These are phyloP conservation scores for Paecilomyces fulvus DNA, from an alignment of 2,329 filamentous ascomycete genomes.

Conservation along the genomic window DNA sequence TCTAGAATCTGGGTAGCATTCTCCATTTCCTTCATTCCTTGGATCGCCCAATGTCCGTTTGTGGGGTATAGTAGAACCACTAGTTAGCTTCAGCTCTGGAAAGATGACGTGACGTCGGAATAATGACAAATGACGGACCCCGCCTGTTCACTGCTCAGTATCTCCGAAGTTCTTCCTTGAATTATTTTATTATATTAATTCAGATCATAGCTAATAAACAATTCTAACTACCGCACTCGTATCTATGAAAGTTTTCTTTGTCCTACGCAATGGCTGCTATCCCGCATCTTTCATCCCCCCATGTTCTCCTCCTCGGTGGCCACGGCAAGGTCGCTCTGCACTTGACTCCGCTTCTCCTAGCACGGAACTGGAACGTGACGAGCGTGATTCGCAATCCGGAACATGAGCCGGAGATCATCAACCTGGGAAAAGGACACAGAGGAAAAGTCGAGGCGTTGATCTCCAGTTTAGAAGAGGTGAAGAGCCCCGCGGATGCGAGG, in stretches of 20 bases:
- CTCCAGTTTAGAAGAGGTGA: slow-evolving; percentile 62
- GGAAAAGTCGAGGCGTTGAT: slow-evolving; percentile 63
- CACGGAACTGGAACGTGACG: slow-evolving; percentile 67
- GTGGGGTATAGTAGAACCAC: background rate
- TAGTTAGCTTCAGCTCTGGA: background rate
- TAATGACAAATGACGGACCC: background rate
- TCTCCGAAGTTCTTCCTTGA: background rate
- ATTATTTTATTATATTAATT: background rate
- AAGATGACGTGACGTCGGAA: background rate
- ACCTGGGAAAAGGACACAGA: slow-evolving; percentile 48
- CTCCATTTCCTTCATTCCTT: background rate
- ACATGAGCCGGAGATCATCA: slow-evolving; percentile 56
- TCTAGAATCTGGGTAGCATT: background rate
- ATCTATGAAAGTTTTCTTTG: background rate
- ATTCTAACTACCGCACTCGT: background rate
- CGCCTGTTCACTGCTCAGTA: background rate
- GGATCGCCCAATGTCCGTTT: background rate
- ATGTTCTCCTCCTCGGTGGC: slow-evolving; percentile 68
- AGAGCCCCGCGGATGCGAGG: slow-evolving; percentile 53
- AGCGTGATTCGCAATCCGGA: slow-evolving; percentile 67
- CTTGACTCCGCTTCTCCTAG: slow-evolving; percentile 67
- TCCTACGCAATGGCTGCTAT: background rate
- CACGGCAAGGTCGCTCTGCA: slow-evolving; percentile 71
- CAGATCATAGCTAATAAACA: background rate
- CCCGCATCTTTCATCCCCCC: slow-evolving; percentile 10